phyloP scores from a whole-genome alignment of 345 rosid species.

The Salix brachista region DNA sequence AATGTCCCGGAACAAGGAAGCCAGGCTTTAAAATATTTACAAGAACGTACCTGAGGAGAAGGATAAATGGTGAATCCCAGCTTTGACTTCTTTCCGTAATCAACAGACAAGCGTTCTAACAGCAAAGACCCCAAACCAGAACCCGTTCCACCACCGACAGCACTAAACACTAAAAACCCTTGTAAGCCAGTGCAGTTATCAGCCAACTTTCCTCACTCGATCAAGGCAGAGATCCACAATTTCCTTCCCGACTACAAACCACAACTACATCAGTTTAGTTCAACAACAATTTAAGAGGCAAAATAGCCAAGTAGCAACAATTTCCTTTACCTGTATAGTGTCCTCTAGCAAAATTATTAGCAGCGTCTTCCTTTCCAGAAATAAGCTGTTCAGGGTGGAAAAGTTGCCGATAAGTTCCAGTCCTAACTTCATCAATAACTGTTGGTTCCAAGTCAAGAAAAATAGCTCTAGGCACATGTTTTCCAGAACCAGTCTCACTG shows the following conservation, averaged over 20 bases:
- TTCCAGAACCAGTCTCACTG: conserved; percentile 37
- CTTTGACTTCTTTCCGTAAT: conserved; percentile 36
- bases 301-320: not conserved
- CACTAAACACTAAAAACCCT: conserved; percentile 32
- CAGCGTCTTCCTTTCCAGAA: conserved; percentile 42
- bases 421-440: conserved; percentile 34
- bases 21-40: not conserved
- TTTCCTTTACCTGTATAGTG: conserved; percentile 28
- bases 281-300: not conserved
- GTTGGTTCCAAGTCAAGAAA: conserved; percentile 37
- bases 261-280: not conserved
- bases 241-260: conserved; percentile 35
- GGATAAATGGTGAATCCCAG: conserved; percentile 38
- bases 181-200: conserved; percentile 40
- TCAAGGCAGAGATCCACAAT: conserved; percentile 38
- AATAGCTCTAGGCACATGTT: conserved; percentile 37
- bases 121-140: conserved; percentile 37
- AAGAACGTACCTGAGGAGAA: conserved; percentile 35
- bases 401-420: conserved; percentile 30
- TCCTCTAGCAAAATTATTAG: conserved; percentile 36
- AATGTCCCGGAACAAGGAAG: not conserved
- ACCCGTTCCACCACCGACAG: conserved; percentile 41
- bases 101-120: conserved; percentile 38
- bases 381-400: conserved; percentile 40
- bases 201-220: conserved; percentile 35